phyloP scores from a whole-genome alignment of 768 basidiomycete genomes.

The Hortiboletus flavorubellus region DNA sequence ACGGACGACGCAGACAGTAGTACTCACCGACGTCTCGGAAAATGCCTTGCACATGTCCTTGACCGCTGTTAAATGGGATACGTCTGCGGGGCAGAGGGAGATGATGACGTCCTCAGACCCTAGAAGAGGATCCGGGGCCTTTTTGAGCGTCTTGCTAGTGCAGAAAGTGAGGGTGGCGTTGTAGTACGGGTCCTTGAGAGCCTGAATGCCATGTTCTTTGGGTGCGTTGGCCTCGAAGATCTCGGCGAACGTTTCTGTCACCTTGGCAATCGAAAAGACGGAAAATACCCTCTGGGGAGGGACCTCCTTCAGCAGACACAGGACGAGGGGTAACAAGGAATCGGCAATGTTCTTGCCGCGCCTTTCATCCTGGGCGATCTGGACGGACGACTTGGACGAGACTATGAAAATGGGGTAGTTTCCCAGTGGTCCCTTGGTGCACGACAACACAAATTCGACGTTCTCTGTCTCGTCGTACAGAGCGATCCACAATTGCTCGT shows the following conservation, averaged over 20 bases:
- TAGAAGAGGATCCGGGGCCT: neutral
- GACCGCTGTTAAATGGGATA: conserved; percentile 31
- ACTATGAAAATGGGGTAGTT: conserved; percentile 17
- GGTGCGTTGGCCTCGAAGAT: conserved; percentile 40
- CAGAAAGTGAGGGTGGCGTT: conserved; percentile 56
- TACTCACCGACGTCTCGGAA: conserved; percentile 55
- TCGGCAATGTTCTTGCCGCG: neutral
- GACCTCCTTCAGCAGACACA: conserved; percentile 8
- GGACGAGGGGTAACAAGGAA: conserved; percentile 4
- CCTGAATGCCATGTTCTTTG: conserved; percentile 18
- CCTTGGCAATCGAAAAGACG: conserved; percentile 52
- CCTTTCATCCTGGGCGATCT: neutral
- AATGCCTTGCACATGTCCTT: conserved; percentile 53
- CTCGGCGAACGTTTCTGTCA: conserved; percentile 44
- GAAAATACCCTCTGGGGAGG: conserved; percentile 43
- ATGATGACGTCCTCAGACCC: conserved; percentile 15
- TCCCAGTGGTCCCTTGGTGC: neutral
- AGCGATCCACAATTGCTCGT: conserved; percentile 30
- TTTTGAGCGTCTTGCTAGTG: conserved; percentile 39
- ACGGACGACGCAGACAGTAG: neutral
- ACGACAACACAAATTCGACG: conserved; percentile 10
- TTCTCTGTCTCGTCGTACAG: conserved; percentile 15
- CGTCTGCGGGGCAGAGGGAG: conserved; percentile 33
- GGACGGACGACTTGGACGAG: conserved; percentile 2
- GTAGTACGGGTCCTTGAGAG: conserved; percentile 49